Base-by-base conservation (phyloP, 306 rosid species). In the Gastrolobium bilobum region DNA sequence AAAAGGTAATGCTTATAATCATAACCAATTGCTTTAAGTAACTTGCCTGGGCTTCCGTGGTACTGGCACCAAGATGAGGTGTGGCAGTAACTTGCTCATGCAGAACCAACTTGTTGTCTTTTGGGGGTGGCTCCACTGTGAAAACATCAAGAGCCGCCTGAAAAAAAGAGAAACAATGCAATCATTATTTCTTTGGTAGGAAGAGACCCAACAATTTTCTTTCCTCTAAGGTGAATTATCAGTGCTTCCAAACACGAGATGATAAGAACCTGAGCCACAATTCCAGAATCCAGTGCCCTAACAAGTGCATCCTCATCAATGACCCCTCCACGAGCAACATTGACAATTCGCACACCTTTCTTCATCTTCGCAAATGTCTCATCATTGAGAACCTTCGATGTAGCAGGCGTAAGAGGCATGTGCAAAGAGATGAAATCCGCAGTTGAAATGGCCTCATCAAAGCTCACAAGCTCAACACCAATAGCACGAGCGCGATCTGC, bases 51-150 rank as follows among this genome's bases (percentile, higher is more conserved):
- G 99, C 97, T 86, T 96, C 99, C 93, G 60, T 83, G 62, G 99
- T 96, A 87, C 98, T 96, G 70, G 99, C 99, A 76, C 99, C 98
- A 14, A 96, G 95, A 68, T 96, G 99, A 80, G 98, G 99, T 72
- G 99, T 96, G 46, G 92, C 97, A 60, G 94, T 93, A 65, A 96
- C 98, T 39, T 81, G 90, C 93, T 96, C 96, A 34, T 96, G 97
- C 78, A 78, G 75, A 77, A 96, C 67, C 86, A 96, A 84, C 82
- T 84, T 91, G 91, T 78, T 93, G 46, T 92, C 97, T 72, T 83
- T 78, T 0, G 94, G 2, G 1, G 97, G 98, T 56, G 99, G 99
- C 78, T 96, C 97, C 87, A 51, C 96, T 0, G 94, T 89, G 82
- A 96, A 96, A 80, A 96, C 98, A 81, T 96, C 97, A 81, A 93